Evolutionary conservation across 208 protist genomes (phyloP).

Genomic region (Leishmania mexicana): DNA sequence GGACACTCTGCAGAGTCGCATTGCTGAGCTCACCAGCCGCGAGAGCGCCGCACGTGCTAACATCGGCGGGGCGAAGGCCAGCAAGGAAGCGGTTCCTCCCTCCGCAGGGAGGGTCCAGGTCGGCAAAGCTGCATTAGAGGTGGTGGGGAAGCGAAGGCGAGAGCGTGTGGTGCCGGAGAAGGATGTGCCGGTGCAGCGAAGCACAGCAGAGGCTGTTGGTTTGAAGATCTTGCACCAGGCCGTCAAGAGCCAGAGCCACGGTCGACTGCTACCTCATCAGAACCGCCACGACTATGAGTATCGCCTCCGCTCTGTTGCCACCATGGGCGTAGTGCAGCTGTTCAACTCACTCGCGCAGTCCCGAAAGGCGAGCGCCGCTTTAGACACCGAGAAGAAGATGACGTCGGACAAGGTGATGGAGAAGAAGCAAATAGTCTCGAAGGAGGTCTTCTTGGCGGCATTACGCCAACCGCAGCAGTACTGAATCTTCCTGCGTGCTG

Average conservation of each 20-base stretch:
- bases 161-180: constrained; percentile 41
- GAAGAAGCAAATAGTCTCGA: constrained; percentile 77
- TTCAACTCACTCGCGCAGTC: constrained; percentile 87
- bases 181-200: constrained; percentile 41
- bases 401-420: constrained; percentile 77
- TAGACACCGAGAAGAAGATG: constrained; percentile 54
- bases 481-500: neutral
- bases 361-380: constrained; percentile 61
- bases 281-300: constrained; percentile 90
- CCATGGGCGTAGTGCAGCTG: constrained; percentile 83
- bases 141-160: constrained; percentile 44
- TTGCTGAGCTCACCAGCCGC: constrained; percentile 62
- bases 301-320: constrained; percentile 78
- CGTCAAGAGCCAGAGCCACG: constrained; percentile 79
- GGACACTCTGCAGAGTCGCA: constrained; percentile 55
- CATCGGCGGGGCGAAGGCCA: constrained; percentile 7
- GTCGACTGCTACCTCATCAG: constrained; percentile 74
- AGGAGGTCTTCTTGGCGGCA: constrained; percentile 78
- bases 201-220: constrained; percentile 64
- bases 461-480: constrained; percentile 55
- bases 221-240: constrained; percentile 76
- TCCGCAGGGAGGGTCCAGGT: constrained; percentile 41
- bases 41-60: neutral
- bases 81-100: constrained; percentile 5
- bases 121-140: constrained; percentile 66